Evolutionary conservation across 2,329 filamentous ascomycete species (phyloP), one percentile per base, ranked within the genome.

Genomic region (Botrytis cinerea): DNA sequence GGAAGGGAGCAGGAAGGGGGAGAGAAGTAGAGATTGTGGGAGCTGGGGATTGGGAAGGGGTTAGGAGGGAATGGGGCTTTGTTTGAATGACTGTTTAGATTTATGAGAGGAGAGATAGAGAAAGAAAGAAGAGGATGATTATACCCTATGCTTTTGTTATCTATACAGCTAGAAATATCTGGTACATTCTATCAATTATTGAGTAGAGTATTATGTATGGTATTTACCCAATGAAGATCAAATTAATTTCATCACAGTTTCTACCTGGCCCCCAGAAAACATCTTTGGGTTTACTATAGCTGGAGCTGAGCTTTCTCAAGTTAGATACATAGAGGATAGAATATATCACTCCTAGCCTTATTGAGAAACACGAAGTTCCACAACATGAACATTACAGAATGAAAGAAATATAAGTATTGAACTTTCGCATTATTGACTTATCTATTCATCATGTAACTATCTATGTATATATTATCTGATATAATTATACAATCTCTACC

Each of bases 11-110:
- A 2, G 71, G 74, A 16, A 66, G 45, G 14, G 78, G 78, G 6
- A 75, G 75, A 22, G 76, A 79, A 59, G 78, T 81, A 2, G 76
- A 79, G 72, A 81, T 81, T 75, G 77, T 80, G 32, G 75, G 78
- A 51, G 75, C 77, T 2, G 78, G 79, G 51, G 77, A 78, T 1
- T 82, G 79, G 75, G 80, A 81, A 38, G 77, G 75, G 10, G 79
- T 81, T 45, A 79, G 76, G 62, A 77, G 73, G 16, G 74, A 74
- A 35, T 76, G 80, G 71, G 80, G 80, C 51, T 80, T 81, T 77
- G 77, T 81, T 63, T 81, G 73, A 79, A 10, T 62, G 61, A 45
- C 2, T 20, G 61, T 28, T 63, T 40, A 14, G 25, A n/a, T 12
- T 40, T 63, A 25, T 40, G 22, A n/a, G 45, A 46, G 45, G 45